Evolutionary conservation across 352 stramenopile species (phyloP), one percentile per base, ranked within the genome.

Genomic region (Nothophytophthora sp.): DNA sequence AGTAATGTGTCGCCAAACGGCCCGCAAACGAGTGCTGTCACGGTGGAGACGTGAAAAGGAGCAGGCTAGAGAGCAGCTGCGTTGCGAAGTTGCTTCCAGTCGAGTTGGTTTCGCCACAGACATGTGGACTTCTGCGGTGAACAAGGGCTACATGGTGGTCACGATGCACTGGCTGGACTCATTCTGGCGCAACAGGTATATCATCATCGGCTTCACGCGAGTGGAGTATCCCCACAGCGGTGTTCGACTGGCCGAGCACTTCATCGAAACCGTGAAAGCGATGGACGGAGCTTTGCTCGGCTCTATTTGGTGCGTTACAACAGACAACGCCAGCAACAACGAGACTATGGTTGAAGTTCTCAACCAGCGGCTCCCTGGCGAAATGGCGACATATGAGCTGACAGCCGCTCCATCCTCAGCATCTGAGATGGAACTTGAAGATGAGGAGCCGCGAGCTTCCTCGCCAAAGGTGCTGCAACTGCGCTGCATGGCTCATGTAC

Each of bases 141-240:
- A 42, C 4, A 23, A 25, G 2, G 43, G 45, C 0, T 67, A 61
- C 43, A 54, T 61, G 50, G 57, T 61, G 8, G 23, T 57, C 0
- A 67, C 50, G 0, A 36, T 57, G 8, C 44, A 67, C 34, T 67
- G 57, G 25, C 52, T 61, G 15, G 37, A 57, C 34, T 33, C 38
- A 11, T 18, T 41, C 9, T 67, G 57, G 46, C 3, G 22, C 0
- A n/a, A 61, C 5, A 37, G 44, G 0, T 67, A 50, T 2, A 38
- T 61, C 0, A 56, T 66, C 6, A 43, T 61, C 18, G 44, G 38
- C 0, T 67, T 61, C 42, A 52, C 29, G 13, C 50, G 49, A n/a
- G n/a, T n/a, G n/a, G n/a, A n/a, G n/a, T n/a, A n/a, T n/a, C n/a
- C n/a, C n/a, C n/a, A n/a, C n/a, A n/a, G n/a, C n/a, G n/a, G n/a